phyloP scores from a whole-genome alignment of 257 asterid species.

The Datura wrightii region DNA sequence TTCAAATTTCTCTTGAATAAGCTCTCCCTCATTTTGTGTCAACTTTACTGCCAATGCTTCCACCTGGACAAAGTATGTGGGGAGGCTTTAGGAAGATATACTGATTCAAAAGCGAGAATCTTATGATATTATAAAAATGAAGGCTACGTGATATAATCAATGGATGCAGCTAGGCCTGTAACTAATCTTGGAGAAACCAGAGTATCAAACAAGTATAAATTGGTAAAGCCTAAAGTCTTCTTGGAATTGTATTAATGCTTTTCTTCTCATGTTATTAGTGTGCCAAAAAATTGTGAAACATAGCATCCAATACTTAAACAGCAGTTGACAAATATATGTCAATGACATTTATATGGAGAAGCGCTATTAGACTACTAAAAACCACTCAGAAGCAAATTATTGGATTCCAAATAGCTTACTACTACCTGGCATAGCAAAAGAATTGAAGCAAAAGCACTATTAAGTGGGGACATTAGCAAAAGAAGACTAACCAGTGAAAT shows the following conservation, averaged over 20 bases:
- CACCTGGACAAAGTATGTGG: slow-evolving; percentile 56
- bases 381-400: not conserved
- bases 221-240: no score
- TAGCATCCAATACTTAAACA: not conserved
- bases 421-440: not conserved
- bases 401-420: not conserved
- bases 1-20: slow-evolving; percentile 93
- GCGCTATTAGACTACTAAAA: not conserved
- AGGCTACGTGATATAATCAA: not conserved
- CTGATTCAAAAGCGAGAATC: not conserved
- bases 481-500: slow-evolving; percentile 79
- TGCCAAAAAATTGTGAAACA: not conserved
- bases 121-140: not conserved
- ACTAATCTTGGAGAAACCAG: no score
- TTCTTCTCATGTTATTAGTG: not conserved
- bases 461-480: not conserved
- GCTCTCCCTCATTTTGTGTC: slow-evolving; percentile 87
- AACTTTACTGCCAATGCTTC: slow-evolving; percentile 95
- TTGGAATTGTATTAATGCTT: no score
- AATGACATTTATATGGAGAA: not conserved
- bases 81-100: not conserved
- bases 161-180: not conserved
- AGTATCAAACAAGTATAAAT: no score
- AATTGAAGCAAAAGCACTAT: not conserved
- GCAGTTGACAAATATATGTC: not conserved